Base-by-base conservation (phyloP, 768 basidiomycete genomes). In the Boletus bicolor region DNA sequence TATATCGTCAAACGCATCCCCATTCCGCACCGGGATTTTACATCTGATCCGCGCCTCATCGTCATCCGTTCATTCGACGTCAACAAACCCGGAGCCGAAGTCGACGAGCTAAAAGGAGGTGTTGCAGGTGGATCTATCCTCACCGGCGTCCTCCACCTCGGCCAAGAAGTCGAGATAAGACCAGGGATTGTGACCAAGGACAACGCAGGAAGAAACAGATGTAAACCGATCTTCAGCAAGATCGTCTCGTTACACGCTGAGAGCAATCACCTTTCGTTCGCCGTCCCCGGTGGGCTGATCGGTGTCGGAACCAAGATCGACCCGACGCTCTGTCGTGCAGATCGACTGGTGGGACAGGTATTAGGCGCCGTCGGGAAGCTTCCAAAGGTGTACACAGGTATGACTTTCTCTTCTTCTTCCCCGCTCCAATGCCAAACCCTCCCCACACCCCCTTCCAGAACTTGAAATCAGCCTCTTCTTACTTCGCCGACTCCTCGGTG, bases 31-130 rank as follows among this genome's bases (percentile, higher is more conserved):
- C 91, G 96, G 55, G 91, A 98, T 78, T 99, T 98, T 74, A 81
- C 85, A 35, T 87, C 93, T 30, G 86, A 91, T 58, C 93, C 97
- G 0, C 86, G 88, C 35, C 86, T 99, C 62, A 98, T 98, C 70
- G 95, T 98, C 71, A 99, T 99, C 73, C 93, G 96, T 62, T 97
- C 94, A 19, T 99, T 98, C 75, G 97, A 99, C 72, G 96, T 99
- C 72, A 99, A 99, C 82, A 98, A 97, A 74, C 97, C 97, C 11
- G 97, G 96, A 69, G 86, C 95, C 4, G 93, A 94, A 68, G 94
- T 98, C 4, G 89, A 96, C 63, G 97, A 99, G 42, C 82, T 98
- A 57, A 96, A 98, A 75, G 96, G 96, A 55, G 97, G 97, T 67
- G 97, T 98, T 38, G 97, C 97, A 17, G 97, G 97, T 72, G 96